Evolutionary conservation across 1,284 basidiomycete genomes (phyloP), one percentile per base, ranked within the genome.

Genomic region (Cutaneotrichosporon mucoides): DNA sequence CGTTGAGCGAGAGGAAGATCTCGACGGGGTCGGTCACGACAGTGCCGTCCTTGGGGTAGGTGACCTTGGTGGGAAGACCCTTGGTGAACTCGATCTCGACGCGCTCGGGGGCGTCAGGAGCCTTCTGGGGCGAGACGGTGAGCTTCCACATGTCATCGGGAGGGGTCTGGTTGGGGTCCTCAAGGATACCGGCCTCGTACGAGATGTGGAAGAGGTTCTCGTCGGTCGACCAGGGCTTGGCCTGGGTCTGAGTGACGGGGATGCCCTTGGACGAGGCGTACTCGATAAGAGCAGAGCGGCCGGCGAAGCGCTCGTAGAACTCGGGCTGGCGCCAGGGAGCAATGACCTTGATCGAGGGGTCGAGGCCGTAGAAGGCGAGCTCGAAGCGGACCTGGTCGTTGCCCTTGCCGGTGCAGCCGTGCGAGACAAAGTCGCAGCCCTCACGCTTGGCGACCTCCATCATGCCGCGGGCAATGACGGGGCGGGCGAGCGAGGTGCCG

Each of bases 171-270:
- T 96, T 86, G 68, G 95, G 95, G 78, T 99, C 90, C 79, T 99
- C 96, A 66, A 99, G 87, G 77, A 99, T 98, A 59, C 95, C 95
- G 37, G 95, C 95, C 80, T 99, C 95, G 81, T 98, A 99, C 24
- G 94, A 99, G 79, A 98, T 99, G 83, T 99, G 95, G 88, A 96
- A 97, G 58, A 99, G 83, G 82, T 99, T 99, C 82, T 98, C 96
- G 79, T 97, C 92, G 12, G 95, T 99, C 9, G 94, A 98, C 96
- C 96, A 99, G 41, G 96, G 95, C 82, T 99, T 98, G 62, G 93
- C 85, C 46, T 90, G 86, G 60, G 95, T 99, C 81, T 99, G 95
- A 67, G 88, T 84, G 61, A 99, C 94, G 59, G 93, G 92, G 67
- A 99, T 97, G 56, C 85, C 81, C 79, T 94, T 92, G 74, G 90